Conservation (phyloP, 148 eudicot species). For the Spergularia bocconei region DNA sequence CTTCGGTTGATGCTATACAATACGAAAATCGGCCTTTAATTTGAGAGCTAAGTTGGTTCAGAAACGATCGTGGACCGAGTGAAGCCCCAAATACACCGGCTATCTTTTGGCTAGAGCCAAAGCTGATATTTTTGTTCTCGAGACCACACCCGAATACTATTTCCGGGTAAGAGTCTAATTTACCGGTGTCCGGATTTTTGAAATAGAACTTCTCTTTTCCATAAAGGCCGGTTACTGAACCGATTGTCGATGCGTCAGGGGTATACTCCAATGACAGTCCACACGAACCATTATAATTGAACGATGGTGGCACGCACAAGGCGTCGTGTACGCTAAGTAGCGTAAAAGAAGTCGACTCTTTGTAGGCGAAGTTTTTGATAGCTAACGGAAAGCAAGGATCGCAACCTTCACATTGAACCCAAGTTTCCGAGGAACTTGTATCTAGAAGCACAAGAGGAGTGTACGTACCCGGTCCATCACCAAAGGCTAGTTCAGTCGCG, state of each 20-base stretch:
- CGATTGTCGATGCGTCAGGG: neutral
- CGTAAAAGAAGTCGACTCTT: neutral
- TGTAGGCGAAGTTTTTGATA: neutral
- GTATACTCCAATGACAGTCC: neutral
- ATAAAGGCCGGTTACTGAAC: neutral
- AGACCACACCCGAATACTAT: neutral
- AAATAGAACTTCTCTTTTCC: neutral
- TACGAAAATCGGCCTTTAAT: slow-evolving; percentile 1
- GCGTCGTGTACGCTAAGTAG: neutral
- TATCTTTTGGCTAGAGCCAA: neutral
- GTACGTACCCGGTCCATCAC: neutral
- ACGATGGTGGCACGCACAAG: neutral
- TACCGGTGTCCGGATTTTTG: neutral
- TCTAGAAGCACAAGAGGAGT: neutral
- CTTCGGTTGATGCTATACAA: neutral
- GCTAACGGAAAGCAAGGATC: neutral
- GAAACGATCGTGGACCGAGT: neutral
- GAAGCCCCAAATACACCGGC: neutral
- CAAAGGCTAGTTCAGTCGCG: neutral
- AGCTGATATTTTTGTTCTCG: neutral
- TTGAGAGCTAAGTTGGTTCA: neutral
- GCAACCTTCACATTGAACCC: slow-evolving; percentile 7
- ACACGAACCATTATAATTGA: neutral
- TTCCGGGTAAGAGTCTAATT: neutral
- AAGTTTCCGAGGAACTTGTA: neutral